These are phyloP conservation scores for Eucalyptus microcorys DNA, from an alignment of 345 rosid genomes.

Conservation along the genomic window DNA sequence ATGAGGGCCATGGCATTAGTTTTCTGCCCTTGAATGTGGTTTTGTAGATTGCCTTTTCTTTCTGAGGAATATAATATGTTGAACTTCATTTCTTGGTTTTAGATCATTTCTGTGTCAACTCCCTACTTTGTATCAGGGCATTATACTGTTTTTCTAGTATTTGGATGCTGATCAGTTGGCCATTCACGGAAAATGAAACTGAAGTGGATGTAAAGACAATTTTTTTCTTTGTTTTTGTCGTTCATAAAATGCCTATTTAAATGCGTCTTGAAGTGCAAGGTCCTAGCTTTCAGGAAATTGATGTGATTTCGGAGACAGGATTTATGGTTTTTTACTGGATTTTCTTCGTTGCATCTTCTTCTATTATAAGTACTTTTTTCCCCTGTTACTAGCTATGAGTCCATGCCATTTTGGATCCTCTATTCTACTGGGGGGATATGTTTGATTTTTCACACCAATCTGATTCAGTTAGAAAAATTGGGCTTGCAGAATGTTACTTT, in stretches of 20 bases:
- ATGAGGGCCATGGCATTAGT: background rate
- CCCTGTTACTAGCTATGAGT: background rate
- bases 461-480: background rate
- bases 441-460: background rate
- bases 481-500: background rate
- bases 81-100: background rate
- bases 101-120: background rate
- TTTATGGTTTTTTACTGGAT: background rate
- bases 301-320: background rate
- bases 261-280: background rate
- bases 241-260: background rate
- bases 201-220: background rate
- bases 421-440: background rate
- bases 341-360: background rate
- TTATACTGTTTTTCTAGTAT: background rate
- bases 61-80: background rate
- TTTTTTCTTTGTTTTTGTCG: background rate
- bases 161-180: background rate
- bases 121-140: background rate
- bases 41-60: background rate
- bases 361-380: background rate
- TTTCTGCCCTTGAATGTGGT: background rate
- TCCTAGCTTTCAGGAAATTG: background rate
- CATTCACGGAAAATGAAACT: background rate
- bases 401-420: background rate